Percentiles rank a stretch among this genome's conserved stretches.
phyloP scores from a whole-genome alignment of 768 basidiomycete species.

The Suillus luteus region DNA sequence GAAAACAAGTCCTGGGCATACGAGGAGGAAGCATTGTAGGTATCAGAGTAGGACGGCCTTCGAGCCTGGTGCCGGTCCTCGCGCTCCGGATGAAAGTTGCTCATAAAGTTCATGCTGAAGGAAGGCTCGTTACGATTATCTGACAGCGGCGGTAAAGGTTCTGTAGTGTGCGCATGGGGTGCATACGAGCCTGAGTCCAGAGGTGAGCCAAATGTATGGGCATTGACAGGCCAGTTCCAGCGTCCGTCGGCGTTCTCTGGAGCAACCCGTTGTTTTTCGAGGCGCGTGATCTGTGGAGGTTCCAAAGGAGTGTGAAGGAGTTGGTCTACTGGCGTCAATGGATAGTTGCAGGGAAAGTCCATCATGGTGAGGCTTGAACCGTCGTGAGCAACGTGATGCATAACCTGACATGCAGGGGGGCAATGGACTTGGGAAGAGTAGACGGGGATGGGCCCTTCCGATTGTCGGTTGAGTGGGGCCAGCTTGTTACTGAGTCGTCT shows the following conservation, averaged over 20 bases:
- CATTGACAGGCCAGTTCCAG: constrained; percentile 25
- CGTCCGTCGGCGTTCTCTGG: constrained; percentile 10
- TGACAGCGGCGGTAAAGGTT: too few species aligned
- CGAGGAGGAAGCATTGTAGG: neutral
- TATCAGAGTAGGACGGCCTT: constrained; percentile 12
- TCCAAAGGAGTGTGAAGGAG: constrained; percentile 27
- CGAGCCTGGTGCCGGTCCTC: constrained; percentile 18
- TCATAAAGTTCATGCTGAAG: neutral
- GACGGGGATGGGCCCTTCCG: constrained; percentile 20
- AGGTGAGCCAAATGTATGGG: constrained; percentile 13
- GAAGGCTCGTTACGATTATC: neutral
- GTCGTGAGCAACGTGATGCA: constrained; percentile 21
- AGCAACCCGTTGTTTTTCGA: constrained; percentile 18
- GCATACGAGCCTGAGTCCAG: constrained; percentile 5
- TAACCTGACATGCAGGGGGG: constrained; percentile 21
- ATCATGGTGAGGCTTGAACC: constrained; percentile 9
- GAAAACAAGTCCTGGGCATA: constrained; percentile 15
- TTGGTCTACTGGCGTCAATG: constrained; percentile 32
- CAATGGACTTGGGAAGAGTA: constrained; percentile 16
- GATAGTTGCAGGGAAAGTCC: constrained; percentile 14
- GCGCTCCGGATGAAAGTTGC: constrained; percentile 9
- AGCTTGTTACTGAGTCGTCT: constrained; percentile 35
- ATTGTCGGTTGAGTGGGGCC: constrained; percentile 25
- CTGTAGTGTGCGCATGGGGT: neutral
- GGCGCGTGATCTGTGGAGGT: constrained; percentile 26